These are phyloP conservation scores for Populus hybrid DNA, from an alignment of 441 rosid species.

Conservation along the genomic window DNA sequence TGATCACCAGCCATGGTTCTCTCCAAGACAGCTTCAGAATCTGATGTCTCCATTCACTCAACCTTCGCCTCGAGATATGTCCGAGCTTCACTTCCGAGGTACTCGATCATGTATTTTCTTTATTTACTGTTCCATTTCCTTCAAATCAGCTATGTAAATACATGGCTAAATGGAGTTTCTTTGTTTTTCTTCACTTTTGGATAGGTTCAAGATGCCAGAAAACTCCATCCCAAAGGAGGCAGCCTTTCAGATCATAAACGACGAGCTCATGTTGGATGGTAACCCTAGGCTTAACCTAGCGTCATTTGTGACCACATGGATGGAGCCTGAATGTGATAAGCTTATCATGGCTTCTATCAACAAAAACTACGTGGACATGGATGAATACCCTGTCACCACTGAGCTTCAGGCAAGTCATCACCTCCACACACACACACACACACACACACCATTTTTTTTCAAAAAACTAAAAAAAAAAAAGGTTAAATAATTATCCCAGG, in stretches of 20 bases:
- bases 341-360: constrained; percentile 65
- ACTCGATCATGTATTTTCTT: background rate
- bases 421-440: background rate
- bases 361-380: constrained; percentile 81
- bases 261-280: constrained; percentile 53
- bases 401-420: constrained; percentile 49
- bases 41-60: constrained; percentile 50
- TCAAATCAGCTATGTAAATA: background rate
- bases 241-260: constrained; percentile 50
- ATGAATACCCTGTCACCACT: constrained; percentile 76
- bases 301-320: constrained; percentile 78
- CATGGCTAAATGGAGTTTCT: background rate
- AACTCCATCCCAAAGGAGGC: constrained; percentile 51
- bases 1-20: constrained; percentile 41
- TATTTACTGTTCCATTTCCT: background rate
- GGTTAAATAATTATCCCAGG: background rate
- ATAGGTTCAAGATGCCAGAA: constrained; percentile 41
- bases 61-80: constrained; percentile 60
- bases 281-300: constrained; percentile 54
- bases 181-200: background rate
- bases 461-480: too few species aligned
- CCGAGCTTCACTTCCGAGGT: constrained; percentile 60
- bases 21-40: constrained; percentile 42
- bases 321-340: constrained; percentile 80
- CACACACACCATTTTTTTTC: background rate